Evolutionary conservation across 2,329 filamentous ascomycete species (phyloP).

Genomic region (Colletotrichum falcatum): DNA sequence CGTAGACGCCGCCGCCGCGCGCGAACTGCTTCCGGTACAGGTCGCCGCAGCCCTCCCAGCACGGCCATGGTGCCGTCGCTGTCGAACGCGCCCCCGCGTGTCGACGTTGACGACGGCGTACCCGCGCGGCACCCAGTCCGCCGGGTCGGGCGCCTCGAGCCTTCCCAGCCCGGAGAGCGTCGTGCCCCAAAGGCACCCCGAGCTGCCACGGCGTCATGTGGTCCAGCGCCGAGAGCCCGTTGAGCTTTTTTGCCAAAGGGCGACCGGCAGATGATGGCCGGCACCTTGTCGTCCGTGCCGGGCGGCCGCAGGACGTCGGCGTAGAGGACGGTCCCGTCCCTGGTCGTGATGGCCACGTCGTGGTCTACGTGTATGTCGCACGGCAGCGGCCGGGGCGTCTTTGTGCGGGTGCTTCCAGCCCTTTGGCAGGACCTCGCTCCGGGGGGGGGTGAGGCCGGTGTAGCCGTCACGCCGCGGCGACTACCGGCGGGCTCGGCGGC

Average conservation of each 20-base stretch:
- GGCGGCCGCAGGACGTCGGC: conserved; percentile 58
- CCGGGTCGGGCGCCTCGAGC: conserved; percentile 49
- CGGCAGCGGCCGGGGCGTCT: conserved; percentile 15
- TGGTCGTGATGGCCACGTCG: conserved; percentile 54
- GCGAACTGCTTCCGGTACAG: conserved; percentile 44
- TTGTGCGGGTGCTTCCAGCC: conserved; percentile 51
- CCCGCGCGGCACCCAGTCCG: conserved; percentile 46
- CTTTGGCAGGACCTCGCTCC: conserved; percentile 53
- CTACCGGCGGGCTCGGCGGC: background rate
- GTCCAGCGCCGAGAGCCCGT: conserved; percentile 51
- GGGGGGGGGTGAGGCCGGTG: conserved; percentile 48
- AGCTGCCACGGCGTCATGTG: conserved; percentile 53
- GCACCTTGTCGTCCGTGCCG: conserved; percentile 49
- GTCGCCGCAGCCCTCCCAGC: conserved; percentile 55
- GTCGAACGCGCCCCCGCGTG: conserved; percentile 45
- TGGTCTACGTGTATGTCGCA: conserved; percentile 55
- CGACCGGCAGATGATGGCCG: conserved; percentile 58
- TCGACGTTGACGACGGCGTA: conserved; percentile 49
- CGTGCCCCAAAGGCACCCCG: conserved; percentile 49
- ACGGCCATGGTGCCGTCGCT: conserved; percentile 45
- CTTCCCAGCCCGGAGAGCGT: conserved; percentile 45
- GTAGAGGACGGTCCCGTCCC: conserved; percentile 57
- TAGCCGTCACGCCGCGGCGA: conserved; percentile 36
- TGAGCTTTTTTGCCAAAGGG: conserved; percentile 60
- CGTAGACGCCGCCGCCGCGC: conserved; percentile 44